Base-by-base conservation (phyloP, 495 filamentous ascomycete species). In the Podospora conica region DNA sequence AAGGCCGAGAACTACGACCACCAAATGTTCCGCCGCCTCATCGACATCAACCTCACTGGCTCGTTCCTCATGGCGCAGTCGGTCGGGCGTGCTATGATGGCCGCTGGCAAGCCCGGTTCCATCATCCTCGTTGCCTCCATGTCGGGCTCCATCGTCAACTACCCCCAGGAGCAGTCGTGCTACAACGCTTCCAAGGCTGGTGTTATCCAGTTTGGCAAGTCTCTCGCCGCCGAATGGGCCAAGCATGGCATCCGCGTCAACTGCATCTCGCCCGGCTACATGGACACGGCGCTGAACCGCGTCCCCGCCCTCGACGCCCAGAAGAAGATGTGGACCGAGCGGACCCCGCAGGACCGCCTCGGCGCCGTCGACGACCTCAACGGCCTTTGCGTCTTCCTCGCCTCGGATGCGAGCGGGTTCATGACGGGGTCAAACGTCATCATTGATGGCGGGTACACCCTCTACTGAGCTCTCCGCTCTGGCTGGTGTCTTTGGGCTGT, bases 151-250 rank as follows among this genome's bases (percentile, higher is more conserved):
- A 86, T 92, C 69, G 90, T 91, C 79, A 92, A 91, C 84, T 89
- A 86, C 72, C 89, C 90, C 1, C 90, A 92, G 74, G 86, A 90
- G 73, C 90, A 92, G 76, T 86, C 82, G 10, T 88, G 87, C 78
- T 92, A 92, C 81, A 92, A 91, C 71, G 87, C 89, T 40, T 91
- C 88, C 71, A 92, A 92, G 83, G 90, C 89, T 15, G 90, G 84
- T 67, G 90, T 92, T 40, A 86, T 91, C 71, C 87, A 90, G 76
- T 82, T 92, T 63, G 87, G 86, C 69, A 90, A 90, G 75, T 90
- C 87, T 9, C 83, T 92, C 40, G 90, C 88, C 60, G 88, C 87
- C n/a, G 90, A 92, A 73, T 92, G 90, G 90, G 87, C 88, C 69
- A 86, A 86, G 71, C 82, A 90, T 72, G 80, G 81, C 67, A 90